Conservation (phyloP, 495 filamentous ascomycete genomes). For the Xylaria cubensis region DNA sequence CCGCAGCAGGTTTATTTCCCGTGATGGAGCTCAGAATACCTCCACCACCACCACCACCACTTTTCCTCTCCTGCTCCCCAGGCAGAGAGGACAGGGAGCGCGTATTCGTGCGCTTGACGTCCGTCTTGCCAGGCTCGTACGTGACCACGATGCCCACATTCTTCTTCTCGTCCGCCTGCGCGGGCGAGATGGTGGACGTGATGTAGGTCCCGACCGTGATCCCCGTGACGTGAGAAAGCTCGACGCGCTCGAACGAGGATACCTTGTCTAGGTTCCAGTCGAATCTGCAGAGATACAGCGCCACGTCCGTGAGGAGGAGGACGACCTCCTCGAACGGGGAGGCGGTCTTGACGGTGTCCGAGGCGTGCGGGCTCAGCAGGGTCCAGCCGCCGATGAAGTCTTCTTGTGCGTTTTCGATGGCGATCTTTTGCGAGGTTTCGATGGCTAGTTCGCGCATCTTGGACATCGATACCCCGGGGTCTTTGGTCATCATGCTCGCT, state of each 20-base stretch:
- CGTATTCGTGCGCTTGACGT: constrained; percentile 81
- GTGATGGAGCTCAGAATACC: constrained; percentile 35
- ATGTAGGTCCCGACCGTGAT: constrained; percentile 87
- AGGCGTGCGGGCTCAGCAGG: constrained; percentile 60
- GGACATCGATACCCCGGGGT: constrained; percentile 83
- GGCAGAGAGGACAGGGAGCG: constrained; percentile 72
- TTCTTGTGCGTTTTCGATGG: constrained; percentile 81
- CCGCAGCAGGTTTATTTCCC: constrained; percentile 28
- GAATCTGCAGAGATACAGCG: constrained; percentile 85
- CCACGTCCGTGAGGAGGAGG: constrained; percentile 81
- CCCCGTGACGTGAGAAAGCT: constrained; percentile 69
- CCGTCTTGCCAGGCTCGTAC: constrained; percentile 70
- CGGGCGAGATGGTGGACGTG: constrained; percentile 77
- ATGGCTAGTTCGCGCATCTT: constrained; percentile 88
- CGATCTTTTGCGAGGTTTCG: constrained; percentile 81
- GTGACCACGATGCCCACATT: constrained; percentile 85
- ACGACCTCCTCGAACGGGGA: constrained; percentile 85
- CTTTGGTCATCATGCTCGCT: constrained; percentile 81
- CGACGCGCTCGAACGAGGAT: constrained; percentile 84
- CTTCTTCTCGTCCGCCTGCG: constrained; percentile 73
- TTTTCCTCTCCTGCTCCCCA: constrained; percentile 33
- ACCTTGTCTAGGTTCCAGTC: constrained; percentile 95
- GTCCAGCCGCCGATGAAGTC: constrained; percentile 88
- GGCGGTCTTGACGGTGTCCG: constrained; percentile 66
- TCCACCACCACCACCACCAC: constrained; percentile 26